A percentile compares a stretch with the other conserved stretches of the same genome.
These are phyloP conservation scores for Aristolochia fimbriata DNA, from an alignment of 164 flowering plant genomes.

Conservation along the genomic window DNA sequence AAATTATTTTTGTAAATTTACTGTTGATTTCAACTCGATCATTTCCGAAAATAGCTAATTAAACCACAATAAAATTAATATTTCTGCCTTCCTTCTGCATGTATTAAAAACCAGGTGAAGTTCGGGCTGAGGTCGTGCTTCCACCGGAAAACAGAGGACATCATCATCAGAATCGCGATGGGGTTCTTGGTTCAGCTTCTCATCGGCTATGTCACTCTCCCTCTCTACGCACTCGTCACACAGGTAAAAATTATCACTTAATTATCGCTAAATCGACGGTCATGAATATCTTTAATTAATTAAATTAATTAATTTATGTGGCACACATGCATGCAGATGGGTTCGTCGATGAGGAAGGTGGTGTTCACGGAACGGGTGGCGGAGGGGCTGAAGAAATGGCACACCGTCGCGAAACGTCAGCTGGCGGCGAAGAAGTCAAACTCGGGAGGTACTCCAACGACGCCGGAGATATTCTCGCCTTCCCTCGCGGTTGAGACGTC, in stretches of 20 bases:
- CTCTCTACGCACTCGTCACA: constrained; percentile 61
- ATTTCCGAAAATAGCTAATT: no score
- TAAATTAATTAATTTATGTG: no score
- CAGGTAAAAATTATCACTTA: constrained; percentile 58
- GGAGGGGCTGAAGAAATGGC: constrained; percentile 50
- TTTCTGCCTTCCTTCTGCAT: no score
- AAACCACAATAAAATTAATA: no score
- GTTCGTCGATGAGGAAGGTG: constrained; percentile 38
- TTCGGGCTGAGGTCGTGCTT: constrained; percentile 57
- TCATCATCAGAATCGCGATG: constrained; percentile 33
- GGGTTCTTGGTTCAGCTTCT: constrained; percentile 48
- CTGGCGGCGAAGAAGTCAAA: constrained; percentile 11
- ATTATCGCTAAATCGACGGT: no score
- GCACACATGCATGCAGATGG: constrained; percentile 49
- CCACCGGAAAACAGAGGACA: constrained; percentile 32
- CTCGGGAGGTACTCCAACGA: neutral
- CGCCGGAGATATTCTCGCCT: neutral
- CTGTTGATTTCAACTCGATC: no score
- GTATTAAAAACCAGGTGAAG: no score
- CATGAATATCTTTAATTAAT: no score
- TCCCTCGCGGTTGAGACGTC: constrained; percentile 6
- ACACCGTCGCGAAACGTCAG: constrained; percentile 13
- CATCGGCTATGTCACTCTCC: constrained; percentile 61
- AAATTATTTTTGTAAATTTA: no score
- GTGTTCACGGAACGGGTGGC: constrained; percentile 44